Percentiles rank a stretch among this genome's conserved stretches.
Evolutionary conservation across 305 asterid species (phyloP).

Genomic region (Rubia balearica): DNA sequence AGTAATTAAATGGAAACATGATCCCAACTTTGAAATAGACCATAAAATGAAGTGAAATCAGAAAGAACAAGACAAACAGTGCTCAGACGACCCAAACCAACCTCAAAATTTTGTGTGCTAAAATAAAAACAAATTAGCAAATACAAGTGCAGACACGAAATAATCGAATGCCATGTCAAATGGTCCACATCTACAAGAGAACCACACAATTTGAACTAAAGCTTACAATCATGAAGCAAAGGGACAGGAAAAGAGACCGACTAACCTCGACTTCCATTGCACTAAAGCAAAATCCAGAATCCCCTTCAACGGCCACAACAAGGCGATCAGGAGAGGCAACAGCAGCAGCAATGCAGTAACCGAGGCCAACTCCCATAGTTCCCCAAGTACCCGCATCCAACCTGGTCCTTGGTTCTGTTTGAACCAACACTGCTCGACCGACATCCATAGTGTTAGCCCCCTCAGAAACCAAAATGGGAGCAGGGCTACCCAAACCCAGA

Average conservation of each 20-base stretch:
- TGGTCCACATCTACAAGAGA: not conserved
- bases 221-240: not conserved
- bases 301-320: conserved; percentile 5
- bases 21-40: too few species aligned
- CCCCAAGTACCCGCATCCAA: conserved; percentile 7
- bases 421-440: not conserved
- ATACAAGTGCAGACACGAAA: not conserved
- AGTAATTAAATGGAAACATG: not conserved
- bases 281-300: conserved; percentile 4
- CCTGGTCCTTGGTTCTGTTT: conserved; percentile 2
- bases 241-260: not conserved
- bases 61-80: not conserved
- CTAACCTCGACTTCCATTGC: conserved; percentile 6
- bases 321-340: conserved; percentile 6
- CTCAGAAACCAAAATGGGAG: conserved; percentile 7
- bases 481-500: conserved; percentile 1
- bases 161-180: not conserved
- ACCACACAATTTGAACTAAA: not conserved
- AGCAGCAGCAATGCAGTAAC: conserved; percentile 7
- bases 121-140: not conserved
- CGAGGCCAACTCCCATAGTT: conserved; percentile 4
- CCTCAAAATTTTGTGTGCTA: not conserved
- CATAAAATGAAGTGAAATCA: too few species aligned
- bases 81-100: not conserved
- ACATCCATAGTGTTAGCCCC: conserved; percentile 9